Base-by-base conservation (phyloP, 495 filamentous ascomycete genomes). In the Hyaloscypha bicolor region DNA sequence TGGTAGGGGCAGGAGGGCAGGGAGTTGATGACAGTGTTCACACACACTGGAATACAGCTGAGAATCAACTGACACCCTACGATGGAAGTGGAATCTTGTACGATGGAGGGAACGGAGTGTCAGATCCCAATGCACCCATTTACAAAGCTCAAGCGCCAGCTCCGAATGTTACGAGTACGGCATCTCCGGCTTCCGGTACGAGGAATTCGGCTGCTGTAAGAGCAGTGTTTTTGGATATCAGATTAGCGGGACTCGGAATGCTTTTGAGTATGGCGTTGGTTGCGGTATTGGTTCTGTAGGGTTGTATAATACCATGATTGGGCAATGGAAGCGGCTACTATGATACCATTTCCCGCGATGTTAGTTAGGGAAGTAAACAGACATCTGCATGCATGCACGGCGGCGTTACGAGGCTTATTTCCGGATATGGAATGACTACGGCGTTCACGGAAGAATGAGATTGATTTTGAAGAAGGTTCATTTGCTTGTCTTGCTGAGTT, bases 1-100 rank as follows among this genome's bases (percentile, higher is more conserved):
- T 85, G 5, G 62, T 75, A 11, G 82, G 82, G 25, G 81, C 81
- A 2, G 76, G 80, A 37, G 81, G 82, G 0, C 67, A 72, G 16
- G 74, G 75, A 0, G 70, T 84, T 11, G 72, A 79, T 32, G 67
- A 73, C 0, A 51, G 29, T 1, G 75, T 84, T 19, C 64, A 68
- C 22, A 31, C 64, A 8, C 55, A 69, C 0, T 84, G 79, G 79
- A 67, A 68, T 11, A 59, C 45, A 2, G 11, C 62, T 0, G 61
- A 67, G 29, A 67, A 68, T 2, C 59, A 64, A n/a, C 45, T 71
- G 33, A 80, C 79, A 1, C 82, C 82, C 4, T 85, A 85, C 58
- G 81, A 83, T 62, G 82, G 82, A 0, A 81, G 79, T 59, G 80
- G 82, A 9, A 74, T 57, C 11, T 73, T 83, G 9, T 77, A 71